Percentiles rank a stretch among this genome's conserved stretches.
phyloP scores from a whole-genome alignment of 2,329 filamentous ascomycete genomes.

The Fusarium phyllophilum region DNA sequence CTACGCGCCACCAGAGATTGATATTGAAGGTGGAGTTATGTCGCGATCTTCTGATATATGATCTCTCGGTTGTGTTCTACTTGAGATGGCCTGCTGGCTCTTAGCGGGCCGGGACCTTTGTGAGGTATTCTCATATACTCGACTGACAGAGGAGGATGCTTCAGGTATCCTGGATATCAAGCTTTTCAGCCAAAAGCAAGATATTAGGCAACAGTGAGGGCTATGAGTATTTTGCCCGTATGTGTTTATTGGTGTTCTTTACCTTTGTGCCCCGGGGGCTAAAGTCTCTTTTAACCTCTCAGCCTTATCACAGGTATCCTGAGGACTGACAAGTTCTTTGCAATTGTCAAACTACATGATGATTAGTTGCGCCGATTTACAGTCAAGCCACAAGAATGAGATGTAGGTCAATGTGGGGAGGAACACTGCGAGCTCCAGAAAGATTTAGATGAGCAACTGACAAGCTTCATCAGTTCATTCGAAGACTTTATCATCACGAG shows the following conservation, averaged over 20 bases:
- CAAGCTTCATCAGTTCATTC: neutral
- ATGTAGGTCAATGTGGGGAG: neutral
- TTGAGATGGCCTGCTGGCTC: neutral
- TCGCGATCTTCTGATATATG: neutral
- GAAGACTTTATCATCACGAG: neutral
- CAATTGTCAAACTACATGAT: neutral
- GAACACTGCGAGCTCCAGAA: neutral
- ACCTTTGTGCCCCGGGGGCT: too few relatives aligned
- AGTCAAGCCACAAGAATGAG: neutral
- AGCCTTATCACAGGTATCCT: neutral
- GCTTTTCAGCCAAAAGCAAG: too few relatives aligned
- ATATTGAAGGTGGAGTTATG: neutral
- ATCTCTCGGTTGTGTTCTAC: neutral
- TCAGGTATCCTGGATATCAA: neutral
- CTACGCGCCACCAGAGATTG: neutral
- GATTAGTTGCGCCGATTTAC: neutral
- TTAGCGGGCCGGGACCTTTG: neutral
- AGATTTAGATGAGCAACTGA: neutral
- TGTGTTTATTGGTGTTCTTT: too few relatives aligned
- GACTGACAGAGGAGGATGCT: neutral
- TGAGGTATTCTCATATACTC: neutral
- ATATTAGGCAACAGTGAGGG: too few relatives aligned
- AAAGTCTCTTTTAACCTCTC: too few relatives aligned
- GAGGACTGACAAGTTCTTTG: neutral
- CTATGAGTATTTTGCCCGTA: too few relatives aligned